phyloP scores from a whole-genome alignment of 2,329 filamentous ascomycete genomes.

The Cladosporium velox region DNA sequence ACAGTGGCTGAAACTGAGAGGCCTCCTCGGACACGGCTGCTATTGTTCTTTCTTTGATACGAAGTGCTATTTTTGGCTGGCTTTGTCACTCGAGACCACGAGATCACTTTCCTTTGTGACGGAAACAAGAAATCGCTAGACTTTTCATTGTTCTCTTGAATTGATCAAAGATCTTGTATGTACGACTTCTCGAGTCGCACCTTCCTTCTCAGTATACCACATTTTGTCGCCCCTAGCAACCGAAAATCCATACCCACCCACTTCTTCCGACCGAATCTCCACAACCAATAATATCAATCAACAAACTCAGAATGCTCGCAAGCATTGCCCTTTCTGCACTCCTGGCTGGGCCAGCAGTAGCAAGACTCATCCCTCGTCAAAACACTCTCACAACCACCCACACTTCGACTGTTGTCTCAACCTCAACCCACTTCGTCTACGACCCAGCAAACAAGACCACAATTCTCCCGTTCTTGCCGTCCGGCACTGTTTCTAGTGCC shows the following conservation, averaged over 20 bases:
- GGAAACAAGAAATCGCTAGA: neutral
- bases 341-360: slow-evolving; percentile 21
- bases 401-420: slow-evolving; percentile 11
- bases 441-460: neutral
- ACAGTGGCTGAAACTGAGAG: neutral
- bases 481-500: neutral
- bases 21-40: neutral
- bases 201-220: slow-evolving; percentile 1
- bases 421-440: slow-evolving; percentile 4
- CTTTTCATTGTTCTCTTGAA: neutral
- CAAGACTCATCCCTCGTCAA: slow-evolving; percentile 18
- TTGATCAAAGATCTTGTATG: slow-evolving; percentile 1
- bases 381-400: slow-evolving; percentile 17
- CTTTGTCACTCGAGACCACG: slow-evolving; percentile 1
- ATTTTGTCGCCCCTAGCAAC: slow-evolving; percentile 3
- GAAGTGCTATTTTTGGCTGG: neutral
- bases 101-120: neutral
- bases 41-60: neutral
- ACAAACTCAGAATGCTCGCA: slow-evolving; percentile 3
- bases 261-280: neutral
- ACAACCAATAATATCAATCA: neutral
- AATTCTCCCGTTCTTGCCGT: slow-evolving; percentile 3
- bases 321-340: slow-evolving; percentile 11
- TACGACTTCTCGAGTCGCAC: neutral
- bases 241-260: neutral